Base-by-base conservation (phyloP, 768 basidiomycete species). In the Mycena crocata region DNA sequence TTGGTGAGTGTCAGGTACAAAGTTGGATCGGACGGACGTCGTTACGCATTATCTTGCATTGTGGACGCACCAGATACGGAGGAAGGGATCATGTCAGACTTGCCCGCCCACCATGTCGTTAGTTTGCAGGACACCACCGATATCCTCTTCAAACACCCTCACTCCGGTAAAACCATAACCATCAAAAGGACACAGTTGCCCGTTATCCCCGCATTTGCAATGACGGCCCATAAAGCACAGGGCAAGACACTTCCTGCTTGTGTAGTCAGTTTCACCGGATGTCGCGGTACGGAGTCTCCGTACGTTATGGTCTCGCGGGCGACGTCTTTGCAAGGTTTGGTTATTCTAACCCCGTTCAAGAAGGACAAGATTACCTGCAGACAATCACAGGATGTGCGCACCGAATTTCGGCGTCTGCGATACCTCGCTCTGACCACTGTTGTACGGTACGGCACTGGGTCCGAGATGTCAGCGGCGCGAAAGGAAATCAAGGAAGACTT, bases 231-330 rank as follows among this genome's bases (percentile, higher is more conserved):
- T 45, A 75, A 77, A 44, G 67, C 75, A 1, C 78, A 79, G 65
- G 77, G 78, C 9, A 68, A 71, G 44, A 74, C 74, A 1, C 57
- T 75, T 7, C 7, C 30, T 3, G 54, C 56, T 3, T 71, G 64
- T 1, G 59, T 77, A 23, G 66, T 77, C 4, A 71, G 76, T 52
- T 34, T 76, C 1, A 21, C 48, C 1, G 40, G 48, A 9, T 77
- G 71, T 48, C 26, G 26, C 1, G 71, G 68, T 0, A 68, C 70
- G 0, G 70, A 78, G 44, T 37, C 71, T 0, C 70, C 76, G 2
- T 79, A 79, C 52, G 75, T 78, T 4, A 79, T 79, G 76, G 46
- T 75, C 0, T 82, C 80, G n/a, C 14, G 54, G 13, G 54, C 42
- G 21, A 55, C 54, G 3, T 55, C 54, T 1, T 42, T 55, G 17